A percentile compares a stretch with the other conserved stretches of the same genome.
phyloP scores from a whole-genome alignment of 371 early-diverging fungal genomes.

The Mortierella sp. region DNA sequence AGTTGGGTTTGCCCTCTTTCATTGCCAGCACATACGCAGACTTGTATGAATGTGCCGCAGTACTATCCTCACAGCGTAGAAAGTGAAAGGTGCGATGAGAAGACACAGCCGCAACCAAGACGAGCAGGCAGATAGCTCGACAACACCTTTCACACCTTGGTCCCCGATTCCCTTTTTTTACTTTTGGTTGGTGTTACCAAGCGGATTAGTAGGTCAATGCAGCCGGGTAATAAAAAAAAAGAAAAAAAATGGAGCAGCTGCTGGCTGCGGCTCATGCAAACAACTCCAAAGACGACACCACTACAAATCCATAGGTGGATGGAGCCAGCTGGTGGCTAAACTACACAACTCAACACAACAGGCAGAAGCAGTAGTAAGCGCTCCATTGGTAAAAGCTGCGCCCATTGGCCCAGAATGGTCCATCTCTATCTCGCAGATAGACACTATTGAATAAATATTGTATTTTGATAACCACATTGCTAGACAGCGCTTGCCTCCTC shows the following conservation, averaged over 20 bases:
- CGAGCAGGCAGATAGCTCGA: no score
- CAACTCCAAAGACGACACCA: background rate
- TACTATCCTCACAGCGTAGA: background rate
- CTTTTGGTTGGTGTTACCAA: background rate
- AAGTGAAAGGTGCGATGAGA: background rate
- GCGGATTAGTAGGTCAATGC: background rate
- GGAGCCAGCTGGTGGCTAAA: background rate
- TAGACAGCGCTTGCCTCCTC: background rate
- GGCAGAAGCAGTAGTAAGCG: background rate
- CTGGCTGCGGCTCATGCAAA: conserved; percentile 6
- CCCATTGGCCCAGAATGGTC: conserved; percentile 4
- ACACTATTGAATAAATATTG: background rate
- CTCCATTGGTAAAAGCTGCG: conserved; percentile 13
- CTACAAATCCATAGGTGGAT: background rate
- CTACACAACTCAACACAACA: background rate
- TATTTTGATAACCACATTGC: background rate
- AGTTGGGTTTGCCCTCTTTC: background rate
- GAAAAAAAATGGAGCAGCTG: background rate
- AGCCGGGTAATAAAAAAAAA: background rate
- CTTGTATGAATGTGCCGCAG: background rate
- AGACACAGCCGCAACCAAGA: background rate
- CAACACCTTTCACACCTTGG: background rate
- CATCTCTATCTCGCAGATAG: background rate
- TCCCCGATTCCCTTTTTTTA: background rate
- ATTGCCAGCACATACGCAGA: background rate